Percentiles rank a stretch among this genome's conserved stretches.
phyloP scores from a whole-genome alignment of 2,329 filamentous ascomycete genomes.

The Claviceps pazoutovae region DNA sequence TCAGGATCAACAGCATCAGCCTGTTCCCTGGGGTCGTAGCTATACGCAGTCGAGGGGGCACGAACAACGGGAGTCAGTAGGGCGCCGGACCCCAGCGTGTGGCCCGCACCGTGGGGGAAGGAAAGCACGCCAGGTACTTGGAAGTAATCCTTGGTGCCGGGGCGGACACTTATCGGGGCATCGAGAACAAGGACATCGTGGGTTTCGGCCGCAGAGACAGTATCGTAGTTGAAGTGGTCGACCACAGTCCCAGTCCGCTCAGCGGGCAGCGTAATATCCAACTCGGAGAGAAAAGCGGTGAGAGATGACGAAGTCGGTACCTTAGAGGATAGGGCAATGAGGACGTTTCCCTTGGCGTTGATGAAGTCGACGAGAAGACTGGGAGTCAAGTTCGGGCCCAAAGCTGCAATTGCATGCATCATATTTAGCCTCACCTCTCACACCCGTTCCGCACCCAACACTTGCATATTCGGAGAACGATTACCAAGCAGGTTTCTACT shows the following conservation, averaged over 20 bases:
- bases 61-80: conserved; percentile 71
- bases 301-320: conserved; percentile 57
- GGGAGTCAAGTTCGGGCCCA: conserved; percentile 78
- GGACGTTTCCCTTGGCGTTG: conserved; percentile 81
- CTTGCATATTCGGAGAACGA: neutral
- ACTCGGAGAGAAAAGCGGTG: conserved; percentile 66
- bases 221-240: conserved; percentile 93
- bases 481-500: neutral
- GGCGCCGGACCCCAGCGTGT: conserved; percentile 64
- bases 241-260: conserved; percentile 78
- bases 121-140: conserved; percentile 47
- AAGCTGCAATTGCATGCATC: conserved; percentile 35
- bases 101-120: conserved; percentile 69
- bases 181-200: conserved; percentile 81
- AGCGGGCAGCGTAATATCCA: conserved; percentile 75
- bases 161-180: conserved; percentile 48
- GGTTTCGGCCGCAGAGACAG: conserved; percentile 57
- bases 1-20: conserved; percentile 47
- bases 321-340: conserved; percentile 67
- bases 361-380: conserved; percentile 80
- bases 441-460: neutral
- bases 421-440: neutral
- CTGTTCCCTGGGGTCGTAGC: conserved; percentile 87
- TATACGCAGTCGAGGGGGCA: conserved; percentile 76
- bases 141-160: conserved; percentile 68